Conservation (phyloP, 345 rosid genomes). For the Eucalyptus sp. region DNA sequence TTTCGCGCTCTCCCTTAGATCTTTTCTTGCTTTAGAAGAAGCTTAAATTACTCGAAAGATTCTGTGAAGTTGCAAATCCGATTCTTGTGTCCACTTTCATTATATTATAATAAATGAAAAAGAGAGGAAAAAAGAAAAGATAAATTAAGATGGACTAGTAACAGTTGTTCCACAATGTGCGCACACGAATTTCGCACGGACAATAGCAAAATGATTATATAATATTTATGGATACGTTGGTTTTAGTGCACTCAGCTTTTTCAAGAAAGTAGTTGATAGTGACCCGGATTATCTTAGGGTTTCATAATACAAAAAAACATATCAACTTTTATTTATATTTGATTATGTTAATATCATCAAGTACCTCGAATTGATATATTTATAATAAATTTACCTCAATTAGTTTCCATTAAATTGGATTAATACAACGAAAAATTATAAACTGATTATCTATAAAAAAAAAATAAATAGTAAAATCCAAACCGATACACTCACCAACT, state of each 20-base stretch:
- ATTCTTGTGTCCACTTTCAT: not conserved
- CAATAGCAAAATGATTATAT: not conserved
- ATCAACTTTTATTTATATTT: not conserved
- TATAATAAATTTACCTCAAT: too few relatives aligned
- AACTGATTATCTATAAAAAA: rapidly evolving
- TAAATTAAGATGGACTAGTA: not conserved
- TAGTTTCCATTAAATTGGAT: rapidly evolving
- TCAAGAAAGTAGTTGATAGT: not conserved
- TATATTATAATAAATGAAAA: not conserved
- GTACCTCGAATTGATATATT: too few relatives aligned
- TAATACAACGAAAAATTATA: too few relatives aligned
- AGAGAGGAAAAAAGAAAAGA: not conserved
- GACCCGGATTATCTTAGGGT: not conserved
- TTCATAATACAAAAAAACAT: not conserved
- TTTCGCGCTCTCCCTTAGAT: not conserved
- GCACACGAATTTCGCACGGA: not conserved
- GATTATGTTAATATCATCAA: too few relatives aligned
- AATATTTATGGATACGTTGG: not conserved
- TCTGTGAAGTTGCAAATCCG: not conserved
- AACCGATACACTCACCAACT: rapidly evolving
- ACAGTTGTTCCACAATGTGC: not conserved
- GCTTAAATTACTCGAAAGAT: not conserved
- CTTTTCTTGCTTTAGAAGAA: not conserved
- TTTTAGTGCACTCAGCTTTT: not conserved
- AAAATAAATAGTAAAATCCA: too few relatives aligned